Base-by-base conservation (phyloP, 2,329 filamentous ascomycete genomes). In the Paramyrothecium roridum region DNA sequence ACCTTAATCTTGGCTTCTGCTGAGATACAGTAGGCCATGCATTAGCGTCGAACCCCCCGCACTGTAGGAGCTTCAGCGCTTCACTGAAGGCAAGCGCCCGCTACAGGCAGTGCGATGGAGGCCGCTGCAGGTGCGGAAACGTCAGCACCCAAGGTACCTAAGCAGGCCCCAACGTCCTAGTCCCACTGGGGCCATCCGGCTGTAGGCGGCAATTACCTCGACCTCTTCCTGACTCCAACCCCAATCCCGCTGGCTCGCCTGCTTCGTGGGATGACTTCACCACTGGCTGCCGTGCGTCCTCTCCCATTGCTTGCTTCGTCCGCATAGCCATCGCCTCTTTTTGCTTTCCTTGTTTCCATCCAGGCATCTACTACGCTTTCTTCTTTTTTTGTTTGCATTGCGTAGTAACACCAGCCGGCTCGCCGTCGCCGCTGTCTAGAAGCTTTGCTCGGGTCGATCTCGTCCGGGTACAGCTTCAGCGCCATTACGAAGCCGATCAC, bases 181-280 rank as follows among this genome's bases (percentile, higher is more conserved):
- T 30, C 10, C 26, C 26, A 30, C 26, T 30, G 10, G 10, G 26
- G 26, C n/a, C 26, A 30, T 30, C 26, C 26, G 26, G 26, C 10
- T 30, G 26, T 30, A 30, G 26, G 26, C 26, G 26, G 37, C 59
- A 57, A 56, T 57, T 64, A 62, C 63, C 65, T 66, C 65, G 62
- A 64, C 64, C 47, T 53, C 52, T 43, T 19, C 16, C 16, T n/a
- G n/a, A n/a, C n/a, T 13, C 37, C 12, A 8, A 43, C 37, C 37
- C 37, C 37, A 43, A 43, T 19, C 37, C 37, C n/a, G 37, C 16
- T 19, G 13, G 37, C n/a, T 13, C 6, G 13, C 37, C n/a, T n/a
- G n/a, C n/a, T n/a, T 43, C 37, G 37, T 56, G 58, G 57, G 60
- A 67, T 67, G 65, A 67, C 65, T 67, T 67, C 65, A 67, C 65